A percentile compares a stretch with the other conserved stretches of the same genome.
These are phyloP conservation scores for Saksenaea oblongispora DNA, from an alignment of 371 early-diverging fungal species.

Conservation along the genomic window DNA sequence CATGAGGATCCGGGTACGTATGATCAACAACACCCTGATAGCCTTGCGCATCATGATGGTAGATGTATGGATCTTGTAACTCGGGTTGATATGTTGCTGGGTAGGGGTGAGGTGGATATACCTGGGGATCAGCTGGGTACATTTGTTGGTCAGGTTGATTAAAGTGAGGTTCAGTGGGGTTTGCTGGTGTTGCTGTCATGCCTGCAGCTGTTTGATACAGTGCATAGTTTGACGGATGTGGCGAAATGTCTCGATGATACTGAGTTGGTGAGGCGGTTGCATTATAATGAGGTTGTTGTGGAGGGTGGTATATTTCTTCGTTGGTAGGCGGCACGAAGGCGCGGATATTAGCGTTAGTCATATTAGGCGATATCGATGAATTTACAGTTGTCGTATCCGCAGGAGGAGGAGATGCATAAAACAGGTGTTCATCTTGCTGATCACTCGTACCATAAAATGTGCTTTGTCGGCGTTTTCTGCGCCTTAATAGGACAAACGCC, in stretches of 20 bases:
- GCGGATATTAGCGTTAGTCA: not conserved
- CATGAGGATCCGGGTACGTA: not conserved
- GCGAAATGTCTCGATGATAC: not conserved
- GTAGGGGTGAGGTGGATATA: not conserved
- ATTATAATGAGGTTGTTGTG: not conserved
- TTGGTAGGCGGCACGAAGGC: not conserved
- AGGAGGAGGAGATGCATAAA: constrained; percentile 2
- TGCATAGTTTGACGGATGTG: not conserved
- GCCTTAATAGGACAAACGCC: not conserved
- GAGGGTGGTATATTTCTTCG: not conserved
- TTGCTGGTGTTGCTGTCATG: not conserved
- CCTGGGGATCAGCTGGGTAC: not conserved
- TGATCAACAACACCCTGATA: not conserved
- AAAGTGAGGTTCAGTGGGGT: not conserved
- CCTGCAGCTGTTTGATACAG: not conserved
- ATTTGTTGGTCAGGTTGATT: not conserved
- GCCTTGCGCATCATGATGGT: not conserved
- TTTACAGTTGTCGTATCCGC: not conserved
- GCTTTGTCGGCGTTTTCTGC: not conserved
- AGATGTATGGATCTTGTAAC: not conserved
- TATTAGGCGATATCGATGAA: not conserved
- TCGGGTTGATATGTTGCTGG: not conserved
- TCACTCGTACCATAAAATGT: not conserved
- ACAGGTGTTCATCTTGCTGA: constrained; percentile 4
- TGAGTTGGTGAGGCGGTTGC: not conserved